Evolutionary conservation across 2,329 filamentous ascomycete genomes (phyloP).

Genomic region (Paraconiothyrium brasiliense): DNA sequence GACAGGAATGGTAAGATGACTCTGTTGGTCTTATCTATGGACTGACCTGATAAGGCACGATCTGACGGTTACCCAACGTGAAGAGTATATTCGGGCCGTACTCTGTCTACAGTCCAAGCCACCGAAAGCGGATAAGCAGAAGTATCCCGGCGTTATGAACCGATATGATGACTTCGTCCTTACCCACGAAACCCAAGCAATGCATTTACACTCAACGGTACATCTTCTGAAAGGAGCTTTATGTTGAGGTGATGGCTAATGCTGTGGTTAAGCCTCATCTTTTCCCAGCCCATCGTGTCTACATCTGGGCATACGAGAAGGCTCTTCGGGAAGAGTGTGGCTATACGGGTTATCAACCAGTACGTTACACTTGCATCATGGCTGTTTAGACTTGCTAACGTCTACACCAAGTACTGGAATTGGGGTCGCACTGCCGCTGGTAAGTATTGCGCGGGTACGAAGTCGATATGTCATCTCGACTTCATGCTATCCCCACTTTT

Average conservation of each 20-base stretch:
- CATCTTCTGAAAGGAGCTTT: slow-evolving; percentile 23
- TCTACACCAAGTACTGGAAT: slow-evolving; percentile 29
- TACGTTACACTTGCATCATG: slow-evolving; percentile 7
- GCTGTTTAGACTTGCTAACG: not conserved
- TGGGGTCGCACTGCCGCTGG: slow-evolving; percentile 30
- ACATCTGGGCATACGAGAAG: slow-evolving; percentile 49
- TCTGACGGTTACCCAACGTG: slow-evolving; percentile 27
- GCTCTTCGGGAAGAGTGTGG: slow-evolving; percentile 51
- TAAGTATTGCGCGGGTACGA: too few relatives aligned
- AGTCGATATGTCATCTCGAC: too few relatives aligned
- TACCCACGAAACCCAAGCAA: slow-evolving; percentile 34
- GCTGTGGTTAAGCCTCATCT: slow-evolving; percentile 29
- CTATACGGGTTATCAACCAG: slow-evolving; percentile 48
- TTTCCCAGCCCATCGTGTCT: slow-evolving; percentile 49
- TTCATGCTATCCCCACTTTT: too few relatives aligned
- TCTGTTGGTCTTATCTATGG: slow-evolving; percentile 1
- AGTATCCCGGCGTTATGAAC: slow-evolving; percentile 30
- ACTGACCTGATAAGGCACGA: slow-evolving; percentile 27
- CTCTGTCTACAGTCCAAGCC: slow-evolving; percentile 34
- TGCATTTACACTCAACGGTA: slow-evolving; percentile 34
- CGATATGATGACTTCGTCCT: slow-evolving; percentile 37
- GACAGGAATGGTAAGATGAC: slow-evolving; percentile 32
- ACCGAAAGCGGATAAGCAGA: slow-evolving; percentile 25
- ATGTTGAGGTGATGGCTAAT: slow-evolving; percentile 23
- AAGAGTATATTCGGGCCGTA: slow-evolving; percentile 35